Percentiles rank a stretch among this genome's conserved stretches.
phyloP scores from a whole-genome alignment of 2,329 filamentous ascomycete genomes.

The Cladorrhinum sp. region DNA sequence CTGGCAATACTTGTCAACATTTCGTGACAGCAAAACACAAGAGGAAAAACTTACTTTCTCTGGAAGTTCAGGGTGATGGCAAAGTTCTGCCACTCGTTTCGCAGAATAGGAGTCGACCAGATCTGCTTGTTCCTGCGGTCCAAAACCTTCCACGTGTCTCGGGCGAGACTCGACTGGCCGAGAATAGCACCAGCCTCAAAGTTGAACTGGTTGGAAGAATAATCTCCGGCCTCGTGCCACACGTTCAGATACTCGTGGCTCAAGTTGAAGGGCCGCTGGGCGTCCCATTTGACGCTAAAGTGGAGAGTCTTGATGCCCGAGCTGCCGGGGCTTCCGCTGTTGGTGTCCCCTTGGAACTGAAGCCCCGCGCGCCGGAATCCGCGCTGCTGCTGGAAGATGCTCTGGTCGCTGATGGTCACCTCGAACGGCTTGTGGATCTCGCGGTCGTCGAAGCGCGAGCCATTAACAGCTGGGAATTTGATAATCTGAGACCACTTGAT shows the following conservation, averaged over 20 bases:
- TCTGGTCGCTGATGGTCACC: conserved; percentile 43
- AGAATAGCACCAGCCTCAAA: conserved; percentile 37
- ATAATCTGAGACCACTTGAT: conserved; percentile 38
- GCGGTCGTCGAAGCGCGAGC: conserved; percentile 38
- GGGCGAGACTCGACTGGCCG: conserved; percentile 34
- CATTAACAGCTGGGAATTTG: conserved; percentile 30
- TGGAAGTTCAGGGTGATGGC: conserved; percentile 53
- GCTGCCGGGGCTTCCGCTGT: conserved; percentile 37
- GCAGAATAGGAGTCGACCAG: conserved; percentile 42
- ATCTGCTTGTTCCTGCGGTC: conserved; percentile 38
- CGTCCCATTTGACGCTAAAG: conserved; percentile 36
- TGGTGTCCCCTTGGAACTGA: conserved; percentile 41
- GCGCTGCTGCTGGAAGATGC: conserved; percentile 44
- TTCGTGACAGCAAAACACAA: neutral
- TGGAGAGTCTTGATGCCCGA: conserved; percentile 37
- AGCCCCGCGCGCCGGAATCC: conserved; percentile 46
- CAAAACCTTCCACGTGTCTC: conserved; percentile 42
- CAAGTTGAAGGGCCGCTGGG: conserved; percentile 33
- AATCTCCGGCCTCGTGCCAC: conserved; percentile 38
- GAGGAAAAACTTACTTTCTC: conserved; percentile 45
- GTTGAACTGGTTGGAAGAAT: conserved; percentile 39
- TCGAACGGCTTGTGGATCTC: conserved; percentile 38
- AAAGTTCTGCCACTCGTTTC: conserved; percentile 58
- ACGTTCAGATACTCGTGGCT: conserved; percentile 39
- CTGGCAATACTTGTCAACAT: conserved; percentile 31